Base-by-base conservation (phyloP, 768 basidiomycete genomes). In the Peribolospora kevripleyi region DNA sequence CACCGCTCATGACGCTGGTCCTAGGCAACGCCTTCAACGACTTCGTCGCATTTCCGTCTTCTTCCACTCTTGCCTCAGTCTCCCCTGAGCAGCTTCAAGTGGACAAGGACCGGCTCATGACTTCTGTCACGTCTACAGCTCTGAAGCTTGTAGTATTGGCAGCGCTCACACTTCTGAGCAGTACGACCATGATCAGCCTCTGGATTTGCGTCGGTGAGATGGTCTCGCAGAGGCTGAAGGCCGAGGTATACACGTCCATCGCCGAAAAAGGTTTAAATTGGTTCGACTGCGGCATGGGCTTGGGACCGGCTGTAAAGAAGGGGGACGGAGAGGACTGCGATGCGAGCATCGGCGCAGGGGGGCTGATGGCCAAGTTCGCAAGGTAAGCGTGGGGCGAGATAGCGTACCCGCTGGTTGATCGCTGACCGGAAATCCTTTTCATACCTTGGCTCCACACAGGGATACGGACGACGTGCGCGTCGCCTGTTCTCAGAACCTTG, bases 391-490 rank as follows among this genome's bases (percentile, higher is more conserved):
- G 37, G 47, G 66, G 63, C n/a, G 9, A 14, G 9, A 5, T 6
- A 3, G 42, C 36, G 49, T 39, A 37, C 14, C 8, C 13, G 13
- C 9, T 37, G 38, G 3, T 14, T 9, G 11, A 37, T 1, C 9
- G 42, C 39, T 52, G 6, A 51, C 40, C 25, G 36, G 25, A 5
- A 7, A n/a, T 39, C 7, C 9, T 2, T 54, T 25, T 40, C 6
- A 40, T 36, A 6, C 0, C 5, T 3, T 50, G 42, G 9, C 1
- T 55, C 4, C 62, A 2, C n/a, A 3, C 56, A 97, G 88, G 60
- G 91, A 95, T 68, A 93, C 90, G 6, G 87, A 95, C 67, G 84
- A 93, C 59, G 82, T 93, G 48, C 79, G 91, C 46, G 72, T 78
- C 57, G 90, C 85, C 1, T 77, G 80, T 10, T 84, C 86, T 3